These are phyloP conservation scores for Boletales sp. DNA, from an alignment of 768 basidiomycete species.

Conservation along the genomic window DNA sequence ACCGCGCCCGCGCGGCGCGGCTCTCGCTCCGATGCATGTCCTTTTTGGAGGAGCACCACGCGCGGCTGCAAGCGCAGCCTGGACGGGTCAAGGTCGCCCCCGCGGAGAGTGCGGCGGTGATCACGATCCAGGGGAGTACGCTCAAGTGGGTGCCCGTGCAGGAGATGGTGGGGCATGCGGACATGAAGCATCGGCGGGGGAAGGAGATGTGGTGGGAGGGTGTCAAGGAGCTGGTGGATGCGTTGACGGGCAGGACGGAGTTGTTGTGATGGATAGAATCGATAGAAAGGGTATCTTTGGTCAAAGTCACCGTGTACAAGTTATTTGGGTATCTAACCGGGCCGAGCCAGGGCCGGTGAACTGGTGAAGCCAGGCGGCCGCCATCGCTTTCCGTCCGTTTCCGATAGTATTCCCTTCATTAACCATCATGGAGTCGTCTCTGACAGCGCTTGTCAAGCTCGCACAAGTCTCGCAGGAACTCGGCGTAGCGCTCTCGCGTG, in stretches of 20 bases:
- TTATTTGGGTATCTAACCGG: no score
- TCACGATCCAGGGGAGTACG: conserved; percentile 82
- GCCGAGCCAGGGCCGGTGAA: no score
- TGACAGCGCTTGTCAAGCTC: not conserved
- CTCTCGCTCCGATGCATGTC: conserved; percentile 90
- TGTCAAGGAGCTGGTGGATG: conserved; percentile 68
- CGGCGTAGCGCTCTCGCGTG: not conserved
- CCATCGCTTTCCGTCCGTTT: no score
- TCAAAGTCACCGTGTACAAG: no score
- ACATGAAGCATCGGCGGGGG: conserved; percentile 87
- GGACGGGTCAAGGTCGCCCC: conserved; percentile 52
- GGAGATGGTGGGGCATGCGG: conserved; percentile 82
- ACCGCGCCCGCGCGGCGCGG: conserved; percentile 87
- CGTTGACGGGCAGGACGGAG: conserved; percentile 63
- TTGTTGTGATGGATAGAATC: conserved; percentile 32
- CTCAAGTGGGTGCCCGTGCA: conserved; percentile 81
- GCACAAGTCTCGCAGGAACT: not conserved
- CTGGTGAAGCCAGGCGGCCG: no score
- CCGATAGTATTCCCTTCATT: no score
- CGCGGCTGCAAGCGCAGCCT: conserved; percentile 46
- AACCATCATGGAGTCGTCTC: not conserved
- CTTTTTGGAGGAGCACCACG: conserved; percentile 85
- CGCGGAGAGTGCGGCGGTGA: conserved; percentile 76
- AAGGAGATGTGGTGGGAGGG: conserved; percentile 76
- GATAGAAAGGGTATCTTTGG: no score